Conservation (phyloP, 2,329 filamentous ascomycete genomes). For the Neurospora crassa region DNA sequence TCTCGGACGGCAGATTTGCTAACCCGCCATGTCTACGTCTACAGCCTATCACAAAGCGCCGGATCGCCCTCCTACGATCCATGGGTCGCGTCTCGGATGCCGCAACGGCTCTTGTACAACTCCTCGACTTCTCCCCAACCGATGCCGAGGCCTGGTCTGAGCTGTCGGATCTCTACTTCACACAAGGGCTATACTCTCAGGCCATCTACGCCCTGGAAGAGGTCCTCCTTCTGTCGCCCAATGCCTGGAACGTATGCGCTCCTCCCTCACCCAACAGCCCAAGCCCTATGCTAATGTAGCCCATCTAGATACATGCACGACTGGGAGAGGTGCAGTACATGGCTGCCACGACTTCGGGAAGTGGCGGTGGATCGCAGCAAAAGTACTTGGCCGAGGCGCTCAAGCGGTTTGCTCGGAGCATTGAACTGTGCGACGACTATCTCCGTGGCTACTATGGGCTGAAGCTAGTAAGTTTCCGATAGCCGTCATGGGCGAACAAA, state of each 20-base stretch:
- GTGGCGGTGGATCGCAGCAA: constrained; percentile 29
- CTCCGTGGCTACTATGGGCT: constrained; percentile 87
- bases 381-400: constrained; percentile 61
- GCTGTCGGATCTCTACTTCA: constrained; percentile 75
- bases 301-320: constrained; percentile 68
- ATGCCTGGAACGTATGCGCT: constrained; percentile 81
- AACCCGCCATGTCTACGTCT: constrained; percentile 11
- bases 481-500: background rate
- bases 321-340: constrained; percentile 78
- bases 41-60: constrained; percentile 76
- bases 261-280: constrained; percentile 3
- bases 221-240: constrained; percentile 74
- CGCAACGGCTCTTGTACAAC: constrained; percentile 59
- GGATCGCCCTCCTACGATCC: constrained; percentile 68
- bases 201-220: constrained; percentile 86
- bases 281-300: constrained; percentile 21
- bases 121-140: constrained; percentile 77
- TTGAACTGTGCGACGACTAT: constrained; percentile 91
- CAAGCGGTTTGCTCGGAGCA: constrained; percentile 78
- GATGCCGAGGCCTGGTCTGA: constrained; percentile 94
- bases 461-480: constrained; percentile 51
- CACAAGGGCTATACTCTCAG: constrained; percentile 69
- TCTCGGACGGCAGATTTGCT: constrained; percentile 18
- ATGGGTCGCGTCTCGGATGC: constrained; percentile 64
- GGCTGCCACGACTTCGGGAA: constrained; percentile 37